These are phyloP conservation scores for Tuber calosporum DNA, from an alignment of 495 filamentous ascomycete genomes.

Conservation along the genomic window DNA sequence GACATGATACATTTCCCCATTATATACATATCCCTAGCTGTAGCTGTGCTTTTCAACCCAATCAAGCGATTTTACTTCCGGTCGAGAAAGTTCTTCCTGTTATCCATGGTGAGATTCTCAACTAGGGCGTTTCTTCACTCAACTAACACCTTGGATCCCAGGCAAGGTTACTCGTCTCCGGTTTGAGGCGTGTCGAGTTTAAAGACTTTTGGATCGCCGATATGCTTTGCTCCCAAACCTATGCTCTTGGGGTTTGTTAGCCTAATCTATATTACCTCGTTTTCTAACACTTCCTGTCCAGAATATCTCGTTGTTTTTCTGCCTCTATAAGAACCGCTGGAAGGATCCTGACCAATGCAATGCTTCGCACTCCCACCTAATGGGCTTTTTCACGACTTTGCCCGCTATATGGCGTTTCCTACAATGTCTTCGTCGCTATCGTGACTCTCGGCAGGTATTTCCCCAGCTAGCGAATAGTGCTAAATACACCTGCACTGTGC, in stretches of 20 bases:
- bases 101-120: conserved; percentile 48
- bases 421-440: conserved; percentile 85
- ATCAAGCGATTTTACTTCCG: conserved; percentile 64
- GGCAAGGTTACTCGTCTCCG: conserved; percentile 78
- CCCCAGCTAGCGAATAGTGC: conserved; percentile 87
- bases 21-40: conserved; percentile 62
- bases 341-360: conserved; percentile 66
- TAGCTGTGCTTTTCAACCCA: conserved; percentile 66
- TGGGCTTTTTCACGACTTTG: conserved; percentile 79
- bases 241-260: conserved; percentile 70
- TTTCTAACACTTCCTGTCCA: conserved; percentile 41
- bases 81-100: conserved; percentile 73
- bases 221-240: conserved; percentile 92
- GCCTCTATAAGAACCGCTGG: conserved; percentile 76
- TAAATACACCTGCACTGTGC: conserved; percentile 81
- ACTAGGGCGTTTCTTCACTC: background rate
- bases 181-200: conserved; percentile 89
- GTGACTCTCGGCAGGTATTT: conserved; percentile 77
- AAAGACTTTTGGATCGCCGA: conserved; percentile 96
- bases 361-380: conserved; percentile 69
- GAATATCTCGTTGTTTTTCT: conserved; percentile 93
- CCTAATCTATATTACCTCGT: background rate
- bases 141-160: conserved; percentile 43
- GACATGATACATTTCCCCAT: conserved; percentile 78
- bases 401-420: conserved; percentile 82